A percentile compares a stretch with the other conserved stretches of the same genome.
phyloP scores from a whole-genome alignment of 2,329 filamentous ascomycete genomes.

The Fusarium sp. region DNA sequence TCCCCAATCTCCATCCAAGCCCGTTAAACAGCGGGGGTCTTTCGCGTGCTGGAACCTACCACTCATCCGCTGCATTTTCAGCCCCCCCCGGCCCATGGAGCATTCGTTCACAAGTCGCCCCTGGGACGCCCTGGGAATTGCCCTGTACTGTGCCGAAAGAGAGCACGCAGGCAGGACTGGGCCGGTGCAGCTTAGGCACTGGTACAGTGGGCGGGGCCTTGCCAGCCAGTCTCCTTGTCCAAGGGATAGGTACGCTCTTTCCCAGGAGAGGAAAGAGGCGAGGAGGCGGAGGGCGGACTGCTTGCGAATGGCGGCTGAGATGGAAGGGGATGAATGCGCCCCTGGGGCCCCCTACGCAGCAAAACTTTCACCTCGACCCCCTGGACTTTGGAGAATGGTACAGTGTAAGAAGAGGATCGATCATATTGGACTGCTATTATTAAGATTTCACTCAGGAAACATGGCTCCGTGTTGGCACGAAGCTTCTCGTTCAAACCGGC shows the following conservation, averaged over 20 bases:
- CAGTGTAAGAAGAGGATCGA: slow-evolving; percentile 29
- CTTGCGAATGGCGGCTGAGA: not conserved
- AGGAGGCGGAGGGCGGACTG: slow-evolving; percentile 1
- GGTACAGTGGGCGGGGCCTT: slow-evolving; percentile 9
- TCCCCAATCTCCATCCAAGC: slow-evolving; percentile 32
- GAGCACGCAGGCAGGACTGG: slow-evolving; percentile 6
- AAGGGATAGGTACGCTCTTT: slow-evolving; percentile 19
- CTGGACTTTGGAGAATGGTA: slow-evolving; percentile 1
- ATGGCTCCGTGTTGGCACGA: slow-evolving; percentile 17
- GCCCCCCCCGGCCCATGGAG: slow-evolving; percentile 27
- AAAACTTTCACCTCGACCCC: not conserved
- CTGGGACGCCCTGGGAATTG: slow-evolving; percentile 30
- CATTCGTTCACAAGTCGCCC: slow-evolving; percentile 29
- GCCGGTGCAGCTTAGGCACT: not conserved
- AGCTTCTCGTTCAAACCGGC: slow-evolving; percentile 22
- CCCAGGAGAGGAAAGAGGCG: not conserved
- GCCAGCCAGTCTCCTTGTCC: not conserved
- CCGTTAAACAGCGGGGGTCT: slow-evolving; percentile 32
- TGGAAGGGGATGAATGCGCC: slow-evolving; percentile 1
- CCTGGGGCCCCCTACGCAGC: not conserved
- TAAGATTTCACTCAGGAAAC: slow-evolving; percentile 23
- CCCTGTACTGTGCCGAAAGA: slow-evolving; percentile 9
- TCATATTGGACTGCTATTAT: slow-evolving; percentile 11
- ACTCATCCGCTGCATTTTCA: slow-evolving; percentile 31
- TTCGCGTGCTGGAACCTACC: slow-evolving; percentile 36